Percentiles rank a stretch among this genome's conserved stretches.
Conservation (phyloP, 2,329 filamentous ascomycete genomes). For the Huntiella moniliformis region DNA sequence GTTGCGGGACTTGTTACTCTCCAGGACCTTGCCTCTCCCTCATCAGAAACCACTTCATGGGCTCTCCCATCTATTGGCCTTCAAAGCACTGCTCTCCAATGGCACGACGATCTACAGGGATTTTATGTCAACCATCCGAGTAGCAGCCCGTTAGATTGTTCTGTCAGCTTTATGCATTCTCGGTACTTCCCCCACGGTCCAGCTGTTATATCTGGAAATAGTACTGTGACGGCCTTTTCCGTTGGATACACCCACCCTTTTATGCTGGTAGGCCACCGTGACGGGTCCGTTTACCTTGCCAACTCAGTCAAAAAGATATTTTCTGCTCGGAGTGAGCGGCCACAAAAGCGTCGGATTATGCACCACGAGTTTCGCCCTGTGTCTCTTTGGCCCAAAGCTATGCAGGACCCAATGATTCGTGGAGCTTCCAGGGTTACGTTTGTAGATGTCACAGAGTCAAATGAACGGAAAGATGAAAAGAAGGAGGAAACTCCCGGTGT, state of each 20-base stretch:
- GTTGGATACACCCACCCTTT: slow-evolving; percentile 34
- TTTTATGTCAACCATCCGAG: slow-evolving; percentile 35
- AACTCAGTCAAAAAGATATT: slow-evolving; percentile 27
- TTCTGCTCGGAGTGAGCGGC: slow-evolving; percentile 21
- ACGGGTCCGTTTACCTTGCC: slow-evolving; percentile 33
- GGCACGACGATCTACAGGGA: slow-evolving; percentile 36
- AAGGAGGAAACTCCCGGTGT: slow-evolving; percentile 13
- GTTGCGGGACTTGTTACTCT: slow-evolving; percentile 34
- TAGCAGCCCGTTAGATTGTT: slow-evolving; percentile 32
- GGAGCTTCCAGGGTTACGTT: slow-evolving; percentile 32
- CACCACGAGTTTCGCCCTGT: slow-evolving; percentile 33
- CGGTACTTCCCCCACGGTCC: slow-evolving; percentile 34
- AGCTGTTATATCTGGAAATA: slow-evolving; percentile 31
- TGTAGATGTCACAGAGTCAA: slow-evolving; percentile 31
- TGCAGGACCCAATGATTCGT: slow-evolving; percentile 15
- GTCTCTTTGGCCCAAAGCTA: neutral
- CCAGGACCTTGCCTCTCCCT: slow-evolving; percentile 33
- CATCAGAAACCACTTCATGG: slow-evolving; percentile 33
- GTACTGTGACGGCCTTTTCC: slow-evolving; percentile 30
- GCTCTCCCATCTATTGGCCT: slow-evolving; percentile 30
- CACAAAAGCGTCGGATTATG: slow-evolving; percentile 27
- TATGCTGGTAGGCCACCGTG: slow-evolving; percentile 32
- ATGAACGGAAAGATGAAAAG: slow-evolving; percentile 17
- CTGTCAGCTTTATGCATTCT: slow-evolving; percentile 33
- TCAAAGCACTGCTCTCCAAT: slow-evolving; percentile 33